Evolutionary conservation across 2,329 filamentous ascomycete species (phyloP), one percentile per base, ranked within the genome.

Genomic region (Curvularia lunata): DNA sequence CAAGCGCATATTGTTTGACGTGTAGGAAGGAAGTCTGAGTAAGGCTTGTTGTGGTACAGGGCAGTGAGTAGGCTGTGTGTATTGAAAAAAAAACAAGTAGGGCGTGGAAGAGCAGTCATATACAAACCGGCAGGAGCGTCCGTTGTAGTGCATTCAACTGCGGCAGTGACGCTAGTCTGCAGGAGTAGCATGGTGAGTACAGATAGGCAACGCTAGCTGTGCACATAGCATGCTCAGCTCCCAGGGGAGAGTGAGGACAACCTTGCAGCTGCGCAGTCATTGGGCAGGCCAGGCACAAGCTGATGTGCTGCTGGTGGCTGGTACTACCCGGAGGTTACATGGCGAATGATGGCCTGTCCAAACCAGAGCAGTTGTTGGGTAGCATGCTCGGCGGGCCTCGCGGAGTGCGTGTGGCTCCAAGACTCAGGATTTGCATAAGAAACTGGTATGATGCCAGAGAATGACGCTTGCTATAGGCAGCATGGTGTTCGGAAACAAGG

Each of bases 271-370:
- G 60, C 54, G 49, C 28, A 27, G 38, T 9, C 19, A 58, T 59
- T 58, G 58, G 58, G 19, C 41, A 54, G 49, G 45, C 53, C 58
- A 25, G 51, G 40, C 28, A 65, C 61, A 58, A 63, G 62, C 57
- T 63, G 55, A 63, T 43, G 12, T 34, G 19, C 25, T 51, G 53
- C 6, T 37, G 21, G 38, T 56, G 28, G 54, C 30, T 54, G 46
- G 38, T 48, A 47, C 51, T 13, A 58, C 62, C 41, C 52, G 47
- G 52, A 32, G 28, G 21, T 34, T 34, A 48, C 47, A 25, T 10
- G 32, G 21, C 47, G 47, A 48, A 12, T 18, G 21, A 38, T 27
- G 9, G 8, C 10, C 27, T 21, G 32, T 46, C 43, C n/a, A 46
- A 3, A 19, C 8, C 30, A 13, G 30, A 32, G 30, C 12, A 10